Evolutionary conservation across 1,139 yeast genomes (phyloP), one percentile per base, ranked within the genome.

Genomic region (Dujonia santamariae): DNA sequence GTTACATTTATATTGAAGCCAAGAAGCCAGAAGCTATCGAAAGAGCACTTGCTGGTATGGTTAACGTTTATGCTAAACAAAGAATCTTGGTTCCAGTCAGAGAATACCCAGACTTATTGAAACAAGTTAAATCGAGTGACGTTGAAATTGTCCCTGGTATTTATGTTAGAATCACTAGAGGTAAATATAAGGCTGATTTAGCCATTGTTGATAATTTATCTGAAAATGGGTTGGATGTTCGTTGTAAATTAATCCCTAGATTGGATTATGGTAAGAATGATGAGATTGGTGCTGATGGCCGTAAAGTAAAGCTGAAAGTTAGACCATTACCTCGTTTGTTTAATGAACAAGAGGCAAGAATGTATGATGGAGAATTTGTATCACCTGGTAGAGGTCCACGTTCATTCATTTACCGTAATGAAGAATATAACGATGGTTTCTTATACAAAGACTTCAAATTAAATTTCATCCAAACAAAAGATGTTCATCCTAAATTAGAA

Each of bases 1-100:
- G 97, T 17, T 87, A 94, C 55, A 78, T 92, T 37, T 92, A 92
- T 59, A 76, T 94, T 45, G 98, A 92, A 63, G 97, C 98, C 17
- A 83, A 92, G 42, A 84, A 86, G 56, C 85, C 92, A 42, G 88
- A 92, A 45, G 97, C 96, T 16, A 95, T 92, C 32, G 86, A 84
- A 52, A 80, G 78, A 41, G 96, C 96, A 11, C 72, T 92, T 42
- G 75, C 78, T 32, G 97, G 97, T 61, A 77, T 94, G 60, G 92
- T 94, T 29, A 90, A 88, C 56, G 80, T 92, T 25, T 85, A 79
- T 48, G 69, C 81, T 38, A 71, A 78, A 44, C 70, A 68, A 41
- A 86, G 88, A 61, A 72, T 90, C 30, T 71, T 92, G 45, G 97
- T 92, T 28, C 97, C 98, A 3, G 95, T 92, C 39, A 87, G 87